Conservation (phyloP, 495 filamentous ascomycete species). For the Apodospora peruviana region DNA sequence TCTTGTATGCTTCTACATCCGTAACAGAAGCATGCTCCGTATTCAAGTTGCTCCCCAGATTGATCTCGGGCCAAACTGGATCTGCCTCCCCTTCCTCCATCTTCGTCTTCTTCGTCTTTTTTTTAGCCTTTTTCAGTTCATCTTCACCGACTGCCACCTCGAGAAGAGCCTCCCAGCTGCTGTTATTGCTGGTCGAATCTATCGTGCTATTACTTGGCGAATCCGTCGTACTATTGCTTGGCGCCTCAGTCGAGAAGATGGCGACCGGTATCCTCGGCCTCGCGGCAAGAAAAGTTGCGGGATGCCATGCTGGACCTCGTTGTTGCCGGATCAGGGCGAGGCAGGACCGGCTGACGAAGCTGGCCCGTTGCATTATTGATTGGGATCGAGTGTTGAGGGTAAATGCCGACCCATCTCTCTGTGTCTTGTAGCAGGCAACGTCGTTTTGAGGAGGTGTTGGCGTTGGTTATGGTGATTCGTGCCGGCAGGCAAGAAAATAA, state of each 20-base stretch:
- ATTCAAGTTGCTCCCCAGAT: too few species aligned
- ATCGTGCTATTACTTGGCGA: not conserved
- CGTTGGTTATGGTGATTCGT: too few species aligned
- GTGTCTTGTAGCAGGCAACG: not conserved
- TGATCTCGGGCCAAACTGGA: too few species aligned
- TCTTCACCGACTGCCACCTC: too few species aligned
- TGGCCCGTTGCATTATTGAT: constrained; percentile 12
- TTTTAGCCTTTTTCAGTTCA: too few species aligned
- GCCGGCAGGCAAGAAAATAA: not conserved
- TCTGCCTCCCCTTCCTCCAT: too few species aligned
- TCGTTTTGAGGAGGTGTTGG: too few species aligned
- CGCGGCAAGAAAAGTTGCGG: not conserved
- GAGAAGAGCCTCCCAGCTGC: too few species aligned
- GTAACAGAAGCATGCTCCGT: too few species aligned
- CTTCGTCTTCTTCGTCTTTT: too few species aligned
- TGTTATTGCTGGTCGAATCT: not conserved
- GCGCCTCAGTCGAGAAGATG: not conserved
- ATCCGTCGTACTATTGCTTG: not conserved
- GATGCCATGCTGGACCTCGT: not conserved
- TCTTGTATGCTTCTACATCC: too few species aligned
- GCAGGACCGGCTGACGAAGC: constrained; percentile 15
- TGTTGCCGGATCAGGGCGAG: constrained; percentile 4
- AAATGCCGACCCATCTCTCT: not conserved
- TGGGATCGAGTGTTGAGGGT: not conserved
- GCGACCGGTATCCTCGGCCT: constrained; percentile 1